Evolutionary conservation across 1,139 yeast genomes (phyloP), one percentile per base, ranked within the genome.

Genomic region (Suzukiozyma palmioleophila): DNA sequence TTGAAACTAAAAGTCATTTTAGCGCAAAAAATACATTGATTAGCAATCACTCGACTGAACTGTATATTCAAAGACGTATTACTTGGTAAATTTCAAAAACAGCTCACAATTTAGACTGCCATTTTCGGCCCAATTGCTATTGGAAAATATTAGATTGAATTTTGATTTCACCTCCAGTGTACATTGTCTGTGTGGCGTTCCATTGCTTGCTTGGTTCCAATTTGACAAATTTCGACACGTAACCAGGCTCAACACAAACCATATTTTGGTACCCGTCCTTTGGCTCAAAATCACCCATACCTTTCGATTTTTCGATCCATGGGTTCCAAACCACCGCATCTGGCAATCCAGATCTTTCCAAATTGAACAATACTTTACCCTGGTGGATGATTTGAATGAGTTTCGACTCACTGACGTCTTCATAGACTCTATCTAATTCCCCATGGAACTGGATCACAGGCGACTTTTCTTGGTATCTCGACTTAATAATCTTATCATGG

Each of bases 271-370:
- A 92, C 3, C 96, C 97, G 39, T 66, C 60, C 57, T 86, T 88
- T 39, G 98, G 98, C 51, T 73, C 75, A 57, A 90, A 92, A 62
- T 92, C 98, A 28, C 70, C 81, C 90, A 92, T 85, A 1, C 84
- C 83, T 24, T 66, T 71, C 16, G 94, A 79, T 59, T 85, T 86
- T 39, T 83, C 77, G 50, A 77, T 70, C 98, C 97, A 92, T 21
- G 98, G 98, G 60, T 92, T 92, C 98, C 98, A 92, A 39, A 92
- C 97, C 37, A 92, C 97, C 16, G 88, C 77, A 57, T 92, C 97
- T 2, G 85, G 89, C 48, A 90, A 69, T 51, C 82, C 81, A 24
- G 64, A 64, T 55, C 95, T 75, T 43, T 75, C 66, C 29, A 89
- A 64, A 36, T 84, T 79, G 57, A 81, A 82, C 39, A 79, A 60